Evolutionary conservation across 1,284 basidiomycete genomes (phyloP), one percentile per base, ranked within the genome.

Genomic region (Moesziomyces sp.): DNA sequence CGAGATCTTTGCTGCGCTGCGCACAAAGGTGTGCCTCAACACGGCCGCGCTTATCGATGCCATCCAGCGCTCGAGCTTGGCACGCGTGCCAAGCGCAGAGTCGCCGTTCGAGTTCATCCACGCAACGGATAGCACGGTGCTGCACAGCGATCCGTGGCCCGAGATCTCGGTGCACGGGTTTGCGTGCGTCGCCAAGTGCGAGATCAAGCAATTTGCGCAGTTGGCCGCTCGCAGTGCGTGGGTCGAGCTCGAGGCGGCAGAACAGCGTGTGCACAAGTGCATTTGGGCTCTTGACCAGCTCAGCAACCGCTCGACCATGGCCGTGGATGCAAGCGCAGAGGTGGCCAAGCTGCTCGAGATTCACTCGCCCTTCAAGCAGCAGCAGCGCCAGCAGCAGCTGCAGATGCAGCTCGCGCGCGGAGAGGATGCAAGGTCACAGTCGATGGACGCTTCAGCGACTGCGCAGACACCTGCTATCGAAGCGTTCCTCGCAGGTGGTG

Each of bases 241-340:
- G 69, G 51, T 57, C 7, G 69, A 72, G 50, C 24, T 72, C 10
- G 30, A 56, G 23, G 55, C 59, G 46, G 51, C 59, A 0, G 51
- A 66, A 45, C 52, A 62, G 19, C 38, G 69, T 0, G 50, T 72
- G 3, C 63, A 59, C n/a, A 66, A 62, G 56, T 72, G 63, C 28
- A 52, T 72, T 18, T 72, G 69, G 69, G 69, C 69, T 8, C 24
- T 72, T 21, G 56, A 72, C 23, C 69, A 72, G 56, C 44, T 72
- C 26, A 60, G 62, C 18, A 71, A 71, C 28, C 33, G 68, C 1
- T 61, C 58, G 19, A 43, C 46, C 8, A 61, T 71, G 58, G 68
- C 68, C 21, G 62, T 57, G 5, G 62, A 66, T 23, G 68, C 68
- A 18, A 51, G 55, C 45, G 21, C 40, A 3, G 68, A 71, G 54